Base-by-base conservation (phyloP, 192 early-diverging fungal species). In the Linnemannia zychae region DNA sequence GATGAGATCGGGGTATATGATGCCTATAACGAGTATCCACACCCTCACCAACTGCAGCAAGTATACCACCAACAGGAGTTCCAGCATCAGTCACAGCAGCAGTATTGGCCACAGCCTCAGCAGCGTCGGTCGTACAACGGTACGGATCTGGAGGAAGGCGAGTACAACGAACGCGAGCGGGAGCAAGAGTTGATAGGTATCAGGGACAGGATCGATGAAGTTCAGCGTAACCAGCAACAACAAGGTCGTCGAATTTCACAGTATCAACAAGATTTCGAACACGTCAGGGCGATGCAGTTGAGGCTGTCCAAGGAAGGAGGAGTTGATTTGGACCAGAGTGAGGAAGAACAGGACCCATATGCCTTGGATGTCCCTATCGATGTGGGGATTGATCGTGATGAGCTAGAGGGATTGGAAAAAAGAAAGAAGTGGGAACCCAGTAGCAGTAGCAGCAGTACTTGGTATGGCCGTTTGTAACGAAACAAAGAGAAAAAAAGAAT, bases 11-110 rank as follows among this genome's bases (percentile, higher is more conserved):
- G 31, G 18, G 49, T n/a, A 11, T 65, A 76, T 63, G 73, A 81
- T 16, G 73, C 44, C 24, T 75, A 74, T 57, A 71, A 46, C 12
- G 50, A 74, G 24, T 71, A 83, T 34, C 75, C 77, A 4, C 36
- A 67, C 20, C 36, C 65, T 22, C 46, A 57, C 20, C 67, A 67
- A 22, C 66, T 40, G 17, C 53, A 63, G 24, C 6, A 63, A 4
- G 4, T 28, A 28, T 22, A 28, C 6, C 57, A 63, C 28, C 57
- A 31, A 31, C 22, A 57, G 52, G 7, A 31, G 6, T 28, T 15
- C 24, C 28, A 63, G 24, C 11, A 63, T n/a, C 52, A 57, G 52
- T 57, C 24, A 1, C 57, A 57, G 52, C 22, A 31, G 6, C 57
- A 31, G n/a, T n/a, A n/a, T n/a, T n/a, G n/a, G n/a, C n/a, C n/a